These are phyloP conservation scores for Strobilomyces dryophilus DNA, from an alignment of 768 basidiomycete genomes.

Conservation along the genomic window DNA sequence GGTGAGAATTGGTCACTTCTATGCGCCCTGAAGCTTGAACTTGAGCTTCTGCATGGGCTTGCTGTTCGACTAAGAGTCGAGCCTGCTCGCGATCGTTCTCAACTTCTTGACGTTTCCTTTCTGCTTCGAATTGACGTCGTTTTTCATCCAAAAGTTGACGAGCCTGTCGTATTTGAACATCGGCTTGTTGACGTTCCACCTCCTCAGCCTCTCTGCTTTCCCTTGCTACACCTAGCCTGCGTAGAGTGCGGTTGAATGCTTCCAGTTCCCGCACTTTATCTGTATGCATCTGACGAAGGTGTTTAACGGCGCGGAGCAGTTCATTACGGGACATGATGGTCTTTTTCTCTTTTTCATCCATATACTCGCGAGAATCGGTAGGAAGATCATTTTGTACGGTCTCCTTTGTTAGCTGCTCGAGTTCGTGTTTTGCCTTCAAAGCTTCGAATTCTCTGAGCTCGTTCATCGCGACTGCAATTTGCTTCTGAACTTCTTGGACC, in stretches of 20 bases:
- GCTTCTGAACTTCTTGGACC: slow-evolving; percentile 14
- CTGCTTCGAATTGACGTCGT: slow-evolving; percentile 3
- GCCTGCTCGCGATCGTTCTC: slow-evolving; percentile 1
- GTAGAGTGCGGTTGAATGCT: slow-evolving; percentile 15
- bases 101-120: slow-evolving; percentile 8
- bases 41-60: slow-evolving; percentile 6
- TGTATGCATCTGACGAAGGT: slow-evolving; percentile 15
- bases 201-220: slow-evolving; percentile 14
- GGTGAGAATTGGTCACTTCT: not conserved
- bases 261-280: slow-evolving; percentile 17
- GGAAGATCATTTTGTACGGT: slow-evolving; percentile 10
- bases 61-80: slow-evolving; percentile 11
- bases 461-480: slow-evolving; percentile 15
- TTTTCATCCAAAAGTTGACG: slow-evolving; percentile 3
- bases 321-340: slow-evolving; percentile 6
- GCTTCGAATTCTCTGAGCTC: slow-evolving; percentile 14
- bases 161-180: slow-evolving; percentile 10
- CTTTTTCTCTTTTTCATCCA: slow-evolving; percentile 17
- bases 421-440: slow-evolving; percentile 3
- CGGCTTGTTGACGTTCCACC: slow-evolving; percentile 9
- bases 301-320: slow-evolving; percentile 11
- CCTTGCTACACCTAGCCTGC: slow-evolving; percentile 24
- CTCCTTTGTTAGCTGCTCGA: not conserved
- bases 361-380: slow-evolving; percentile 18
- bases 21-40: not conserved